Evolutionary conservation across 192 early-diverging fungal species (phyloP).

Genomic region (Blastocladiella britannica): DNA sequence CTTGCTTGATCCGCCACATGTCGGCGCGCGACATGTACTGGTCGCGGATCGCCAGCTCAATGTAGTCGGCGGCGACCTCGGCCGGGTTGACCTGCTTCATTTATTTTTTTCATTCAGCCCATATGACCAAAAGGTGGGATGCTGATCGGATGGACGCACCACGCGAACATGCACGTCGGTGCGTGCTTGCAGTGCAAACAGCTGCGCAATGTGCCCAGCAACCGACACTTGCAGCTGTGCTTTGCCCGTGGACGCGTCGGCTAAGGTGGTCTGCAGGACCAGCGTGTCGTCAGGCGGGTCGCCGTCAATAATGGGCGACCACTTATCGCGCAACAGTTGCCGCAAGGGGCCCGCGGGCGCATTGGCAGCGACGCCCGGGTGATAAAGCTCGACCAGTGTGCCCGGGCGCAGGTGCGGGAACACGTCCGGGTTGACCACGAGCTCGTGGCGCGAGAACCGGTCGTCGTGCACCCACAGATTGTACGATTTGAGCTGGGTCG

Average conservation of each 20-base stretch:
- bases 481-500: too few relatives aligned
- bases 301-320: constrained; percentile 24
- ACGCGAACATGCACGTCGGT: constrained; percentile 38
- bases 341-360: constrained; percentile 4
- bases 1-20: constrained; percentile 74
- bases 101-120: background rate
- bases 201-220: constrained; percentile 38
- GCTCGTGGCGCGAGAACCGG: constrained; percentile 30
- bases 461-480: constrained; percentile 34
- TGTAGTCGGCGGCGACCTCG: constrained; percentile 45
- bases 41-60: constrained; percentile 72
- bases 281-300: constrained; percentile 23
- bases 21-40: constrained; percentile 81
- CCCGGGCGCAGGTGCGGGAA: constrained; percentile 36
- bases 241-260: background rate
- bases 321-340: constrained; percentile 6
- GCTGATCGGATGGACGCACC: constrained; percentile 12
- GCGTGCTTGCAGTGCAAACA: constrained; percentile 35
- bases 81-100: constrained; percentile 36
- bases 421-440: constrained; percentile 46
- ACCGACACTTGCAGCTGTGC: constrained; percentile 33
- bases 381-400: constrained; percentile 42
- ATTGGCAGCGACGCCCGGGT: constrained; percentile 10
- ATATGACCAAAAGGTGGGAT: background rate
- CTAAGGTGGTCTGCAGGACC: constrained; percentile 28